Evolutionary conservation across 805 yeast genomes (phyloP), one percentile per base, ranked within the genome.

Genomic region (Saturnispora sekii): DNA sequence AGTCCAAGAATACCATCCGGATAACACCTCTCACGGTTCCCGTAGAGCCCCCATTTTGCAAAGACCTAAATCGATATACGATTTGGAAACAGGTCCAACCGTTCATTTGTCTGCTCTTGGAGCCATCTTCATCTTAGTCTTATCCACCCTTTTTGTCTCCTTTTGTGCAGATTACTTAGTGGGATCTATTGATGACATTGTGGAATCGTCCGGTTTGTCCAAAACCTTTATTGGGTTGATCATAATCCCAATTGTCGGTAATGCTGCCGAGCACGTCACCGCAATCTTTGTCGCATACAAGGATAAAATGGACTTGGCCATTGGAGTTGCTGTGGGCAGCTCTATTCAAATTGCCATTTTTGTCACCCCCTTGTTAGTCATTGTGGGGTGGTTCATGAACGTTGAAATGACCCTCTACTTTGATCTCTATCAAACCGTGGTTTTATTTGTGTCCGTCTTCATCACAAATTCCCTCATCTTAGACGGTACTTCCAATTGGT

Each of bases 191-290:
- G 97, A 93, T 65, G 83, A 76, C 46, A 77, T 90, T 51, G 97
- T 93, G 32, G 84, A 70, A 47, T 67, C 78, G 29, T 78, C 95
- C 2, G 96, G 96, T 3, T 70, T 93, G 44, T 84, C 96, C 37
- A 89, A 90, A 73, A 88, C 97, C 0, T 93, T 93, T 57, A 87
- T 93, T 57, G 97, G 97, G 61, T 71, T 93, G 53, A 82, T 93
- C 54, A 78, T 93, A 38, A 82, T 93, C 50, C 98, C 98, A 35
- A 90, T 93, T 51, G 97, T 93, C 26, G 98, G 97, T 46, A 93
- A 93, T 58, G 98, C 98, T 3, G 97, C 97, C 10, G 98, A 93
- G 64, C 98, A 93, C 64, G 97, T 87, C 43, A 93, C 98, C 15
- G 96, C 97, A 3, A 83, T 93, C 32, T 75, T 87, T 50, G 97